phyloP scores from a whole-genome alignment of 2,329 filamentous ascomycete genomes.

The Aspergillus caelatus region DNA sequence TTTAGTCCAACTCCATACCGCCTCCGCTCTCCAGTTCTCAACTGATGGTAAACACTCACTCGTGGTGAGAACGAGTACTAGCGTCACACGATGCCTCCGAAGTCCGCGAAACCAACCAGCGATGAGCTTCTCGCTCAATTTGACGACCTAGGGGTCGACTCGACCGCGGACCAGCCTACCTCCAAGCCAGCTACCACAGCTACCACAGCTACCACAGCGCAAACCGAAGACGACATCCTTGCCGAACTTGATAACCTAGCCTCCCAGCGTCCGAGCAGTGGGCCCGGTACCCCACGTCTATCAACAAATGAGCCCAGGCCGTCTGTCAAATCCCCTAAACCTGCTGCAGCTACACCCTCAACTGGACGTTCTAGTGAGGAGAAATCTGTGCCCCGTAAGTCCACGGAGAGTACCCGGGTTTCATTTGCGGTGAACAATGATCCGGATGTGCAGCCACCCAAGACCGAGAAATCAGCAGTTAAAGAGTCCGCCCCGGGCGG shows the following conservation, averaged over 20 bases:
- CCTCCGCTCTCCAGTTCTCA: not conserved
- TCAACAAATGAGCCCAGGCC: constrained; percentile 51
- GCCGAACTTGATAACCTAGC: constrained; percentile 85
- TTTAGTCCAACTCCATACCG: not conserved
- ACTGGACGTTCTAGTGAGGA: constrained; percentile 67
- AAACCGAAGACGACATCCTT: constrained; percentile 71
- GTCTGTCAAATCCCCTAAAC: constrained; percentile 59
- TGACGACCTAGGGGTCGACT: constrained; percentile 49
- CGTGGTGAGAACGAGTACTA: constrained; percentile 9
- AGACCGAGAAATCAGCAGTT: constrained; percentile 47
- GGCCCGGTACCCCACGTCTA: constrained; percentile 79
- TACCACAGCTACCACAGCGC: constrained; percentile 25
- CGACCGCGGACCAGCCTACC: constrained; percentile 28
- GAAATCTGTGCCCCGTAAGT: constrained; percentile 65
- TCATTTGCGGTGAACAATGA: constrained; percentile 73
- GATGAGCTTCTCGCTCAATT: constrained; percentile 56
- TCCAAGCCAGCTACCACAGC: constrained; percentile 29
- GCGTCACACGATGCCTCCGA: constrained; percentile 36
- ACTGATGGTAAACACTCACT: not conserved
- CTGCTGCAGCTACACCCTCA: constrained; percentile 43
- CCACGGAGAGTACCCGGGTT: constrained; percentile 73
- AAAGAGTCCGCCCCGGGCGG: constrained; percentile 60
- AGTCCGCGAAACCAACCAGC: constrained; percentile 45
- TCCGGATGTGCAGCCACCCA: constrained; percentile 49
- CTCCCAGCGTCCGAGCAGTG: constrained; percentile 67